Evolutionary conservation across 495 filamentous ascomycete species (phyloP), one percentile per base, ranked within the genome.

Genomic region (Podospora anserina): DNA sequence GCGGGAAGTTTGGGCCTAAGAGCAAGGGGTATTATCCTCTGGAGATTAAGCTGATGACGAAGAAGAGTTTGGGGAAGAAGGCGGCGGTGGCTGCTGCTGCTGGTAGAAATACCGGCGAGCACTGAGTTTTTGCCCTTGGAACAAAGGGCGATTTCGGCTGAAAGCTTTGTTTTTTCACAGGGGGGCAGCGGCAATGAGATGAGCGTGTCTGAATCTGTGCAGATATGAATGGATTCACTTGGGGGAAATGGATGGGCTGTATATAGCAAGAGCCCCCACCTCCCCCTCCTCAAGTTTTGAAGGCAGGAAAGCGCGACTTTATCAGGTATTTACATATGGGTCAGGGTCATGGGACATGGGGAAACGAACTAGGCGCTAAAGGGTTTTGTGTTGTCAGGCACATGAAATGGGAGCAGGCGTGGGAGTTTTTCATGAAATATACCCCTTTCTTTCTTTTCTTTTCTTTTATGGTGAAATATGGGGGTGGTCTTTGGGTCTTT

Each of bases 31-130:
- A 83, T 32, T 85, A 87, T 59, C 82, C 85, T 0, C 76, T 92
- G 23, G 84, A 89, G 68, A 78, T 91, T 27, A 90, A 90, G 74
- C 68, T 91, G 30, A 81, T 81, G 72, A 88, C 85, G 0, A 79
- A 73, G 32, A 83, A 79, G 26, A 81, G 77, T 57, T 75, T 82
- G 56, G 84, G 82, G 11, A 84, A 49, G 39, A 49, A 11, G 39
- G 39, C 1, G 23, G 23, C 23, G 23, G 23, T 23, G 23, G 23
- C 23, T 23, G 23, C 39, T 49, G 39, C 39, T 49, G 39, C 39
- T 11, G 2, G 39, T 49, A 5, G 39, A 39, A 66, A 13, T 30
- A 44, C 19, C 5, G 59, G 65, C 7, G 11, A 28, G n/a, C 61
- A 62, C 7, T 20, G 23, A 28, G 23, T 9, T 23, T 15, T 23